Evolutionary conservation across 2,329 filamentous ascomycete genomes (phyloP), one percentile per base, ranked within the genome.

Genomic region (Arthrobotrys conoides): DNA sequence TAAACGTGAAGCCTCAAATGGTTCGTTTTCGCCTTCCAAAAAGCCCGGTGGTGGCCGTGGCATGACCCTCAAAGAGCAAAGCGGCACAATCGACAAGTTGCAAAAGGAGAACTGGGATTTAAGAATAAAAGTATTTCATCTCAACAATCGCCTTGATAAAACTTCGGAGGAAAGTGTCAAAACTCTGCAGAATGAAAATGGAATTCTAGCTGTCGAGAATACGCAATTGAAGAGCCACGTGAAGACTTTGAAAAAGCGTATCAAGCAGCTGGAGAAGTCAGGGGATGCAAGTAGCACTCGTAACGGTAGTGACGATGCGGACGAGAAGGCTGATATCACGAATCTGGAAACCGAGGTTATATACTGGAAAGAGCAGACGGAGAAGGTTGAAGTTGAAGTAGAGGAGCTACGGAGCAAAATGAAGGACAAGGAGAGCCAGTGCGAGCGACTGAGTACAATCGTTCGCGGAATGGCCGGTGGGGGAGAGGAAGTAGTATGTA

Each of bases 41-140:
- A 89, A 5, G 89, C 90, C 8, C 41, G 87, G 24, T 88, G 88
- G 80, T 85, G 87, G 0, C 86, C 86, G 41, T 84, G 90, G 71
- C 81, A 86, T 99, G 85, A 98, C 96, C 0, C 86, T 99, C 48
- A 98, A 97, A 84, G 96, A 99, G 85, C 96, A 99, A 85, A 97
- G 95, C 83, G 97, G 92, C 85, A 98, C 95, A 14, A 97, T 99
- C 80, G 96, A 99, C 84, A 91, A 94, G 76, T 88, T 98, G 1
- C 96, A 93, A 77, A 99, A 99, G 85, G 96, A 99, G 84, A 99
- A 99, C 81, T 99, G 98, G 83, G 95, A 97, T 83, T 86, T 98
- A 70, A 97, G 98, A 85, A 90, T 98, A 85, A 96, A 97, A 84
- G 96, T 98, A 80, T 96, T 97, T 87, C 99, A 97, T 83, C 88